phyloP scores from a whole-genome alignment of 176 grass and related monocot species.

The Carex cristatella region DNA sequence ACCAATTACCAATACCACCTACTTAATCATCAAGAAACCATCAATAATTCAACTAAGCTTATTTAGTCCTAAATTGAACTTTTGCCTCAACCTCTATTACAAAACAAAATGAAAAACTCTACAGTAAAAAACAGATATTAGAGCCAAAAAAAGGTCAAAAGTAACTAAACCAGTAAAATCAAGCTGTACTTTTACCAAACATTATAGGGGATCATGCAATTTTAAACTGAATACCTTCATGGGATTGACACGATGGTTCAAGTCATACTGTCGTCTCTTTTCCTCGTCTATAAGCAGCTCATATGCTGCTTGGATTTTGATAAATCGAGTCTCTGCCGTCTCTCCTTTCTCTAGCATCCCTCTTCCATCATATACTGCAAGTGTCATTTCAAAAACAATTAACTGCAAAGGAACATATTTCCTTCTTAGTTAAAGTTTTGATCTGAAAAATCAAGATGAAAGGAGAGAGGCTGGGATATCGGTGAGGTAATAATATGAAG shows the following conservation, averaged over 20 bases:
- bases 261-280: conserved; percentile 72
- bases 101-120: not conserved
- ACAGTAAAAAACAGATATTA: not conserved
- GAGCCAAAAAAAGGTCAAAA: not conserved
- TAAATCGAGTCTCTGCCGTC: conserved; percentile 91
- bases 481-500: not conserved
- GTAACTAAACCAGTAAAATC: not conserved
- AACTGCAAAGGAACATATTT: conserved; percentile 19
- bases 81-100: not conserved
- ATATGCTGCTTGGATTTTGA: conserved; percentile 99
- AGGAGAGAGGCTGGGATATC: not conserved
- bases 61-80: not conserved
- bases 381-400: conserved; percentile 24
- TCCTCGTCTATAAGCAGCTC: conserved; percentile 80
- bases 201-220: not conserved
- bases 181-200: not conserved
- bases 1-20: conserved; percentile 17
- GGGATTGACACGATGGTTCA: conserved; percentile 80
- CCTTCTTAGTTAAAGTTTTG: not conserved
- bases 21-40: not conserved
- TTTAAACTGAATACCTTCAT: conserved; percentile 60
- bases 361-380: conserved; percentile 89
- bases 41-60: not conserved
- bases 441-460: not conserved
- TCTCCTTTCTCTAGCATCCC: conserved; percentile 88